Evolutionary conservation across 2,329 filamentous ascomycete genomes (phyloP).

Genomic region (Pezicula rhizophila): DNA sequence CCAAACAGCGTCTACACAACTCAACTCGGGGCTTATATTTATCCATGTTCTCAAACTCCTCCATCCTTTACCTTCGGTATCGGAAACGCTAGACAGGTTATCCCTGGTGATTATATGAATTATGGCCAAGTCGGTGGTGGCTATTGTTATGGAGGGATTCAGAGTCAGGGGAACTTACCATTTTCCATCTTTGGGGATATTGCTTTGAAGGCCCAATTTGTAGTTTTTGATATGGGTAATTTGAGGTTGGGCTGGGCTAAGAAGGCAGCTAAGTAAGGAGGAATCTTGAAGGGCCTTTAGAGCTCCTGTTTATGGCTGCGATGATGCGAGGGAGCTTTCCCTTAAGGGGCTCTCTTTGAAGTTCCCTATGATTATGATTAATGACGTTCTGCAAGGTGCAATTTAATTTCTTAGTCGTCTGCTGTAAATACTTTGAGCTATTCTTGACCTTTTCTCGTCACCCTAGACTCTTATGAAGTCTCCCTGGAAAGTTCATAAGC

Average conservation of each 20-base stretch:
- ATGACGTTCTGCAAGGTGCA: no score
- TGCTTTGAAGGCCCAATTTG: slow-evolving; percentile 27
- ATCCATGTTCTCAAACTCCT: slow-evolving; percentile 23
- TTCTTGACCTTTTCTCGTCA: no score
- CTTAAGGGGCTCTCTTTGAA: no score
- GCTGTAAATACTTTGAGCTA: no score
- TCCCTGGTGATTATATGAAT: slow-evolving; percentile 29
- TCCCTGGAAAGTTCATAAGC: no score
- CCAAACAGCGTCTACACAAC: slow-evolving; percentile 11
- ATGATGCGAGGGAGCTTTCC: no score
- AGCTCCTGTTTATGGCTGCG: no score
- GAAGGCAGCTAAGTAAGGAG: background rate
- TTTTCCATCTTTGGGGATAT: slow-evolving; percentile 27
- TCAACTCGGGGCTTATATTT: slow-evolving; percentile 22
- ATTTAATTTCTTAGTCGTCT: no score
- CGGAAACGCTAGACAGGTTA: slow-evolving; percentile 16
- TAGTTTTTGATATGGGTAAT: slow-evolving; percentile 24
- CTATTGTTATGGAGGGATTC: slow-evolving; percentile 15
- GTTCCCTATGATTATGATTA: no score
- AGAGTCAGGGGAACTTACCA: slow-evolving; percentile 11
- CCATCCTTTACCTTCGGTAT: slow-evolving; percentile 27
- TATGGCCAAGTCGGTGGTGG: slow-evolving; percentile 15
- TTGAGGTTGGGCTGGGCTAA: slow-evolving; percentile 8
- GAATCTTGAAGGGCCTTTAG: no score
- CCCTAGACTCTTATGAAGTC: no score